Evolutionary conservation across 2,329 filamentous ascomycete genomes (phyloP).

Genomic region (Beauveria rudraprayagi): DNA sequence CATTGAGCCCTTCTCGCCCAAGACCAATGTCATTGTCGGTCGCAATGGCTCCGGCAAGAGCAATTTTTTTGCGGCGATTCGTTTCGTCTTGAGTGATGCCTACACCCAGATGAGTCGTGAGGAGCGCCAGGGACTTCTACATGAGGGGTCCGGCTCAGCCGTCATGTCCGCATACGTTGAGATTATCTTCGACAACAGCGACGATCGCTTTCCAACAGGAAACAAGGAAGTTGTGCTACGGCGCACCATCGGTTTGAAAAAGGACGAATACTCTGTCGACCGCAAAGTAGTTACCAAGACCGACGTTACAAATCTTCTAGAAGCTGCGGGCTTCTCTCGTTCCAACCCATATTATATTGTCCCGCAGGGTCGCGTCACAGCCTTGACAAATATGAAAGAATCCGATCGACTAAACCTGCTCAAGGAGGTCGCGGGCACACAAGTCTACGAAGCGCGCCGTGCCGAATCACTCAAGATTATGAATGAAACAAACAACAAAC

Average conservation of each 20-base stretch:
- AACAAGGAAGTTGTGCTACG: constrained; percentile 85
- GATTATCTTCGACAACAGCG: constrained; percentile 96
- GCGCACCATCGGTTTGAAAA: constrained; percentile 92
- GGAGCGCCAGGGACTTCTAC: constrained; percentile 90
- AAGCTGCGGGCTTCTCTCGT: constrained; percentile 91
- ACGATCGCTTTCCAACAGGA: constrained; percentile 89
- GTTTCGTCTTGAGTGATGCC: constrained; percentile 95
- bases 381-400: constrained; percentile 98
- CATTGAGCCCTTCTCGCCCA: constrained; percentile 95
- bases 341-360: constrained; percentile 99
- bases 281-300: constrained; percentile 92
- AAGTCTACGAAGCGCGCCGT: constrained; percentile 89
- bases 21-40: constrained; percentile 96
- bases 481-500: constrained; percentile 91
- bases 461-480: constrained; percentile 94
- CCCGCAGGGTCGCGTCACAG: constrained; percentile 90
- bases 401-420: constrained; percentile 79
- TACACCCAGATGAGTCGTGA: constrained; percentile 95
- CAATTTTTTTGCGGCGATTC: constrained; percentile 98
- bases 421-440: constrained; percentile 97
- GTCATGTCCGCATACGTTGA: constrained; percentile 99
- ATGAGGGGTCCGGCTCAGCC: constrained; percentile 94
- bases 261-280: constrained; percentile 97
- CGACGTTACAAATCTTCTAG: constrained; percentile 90
- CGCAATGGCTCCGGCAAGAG: constrained; percentile 99